These are phyloP conservation scores for Yamadazyma scolyti DNA, from an alignment of 805 yeast species.

Conservation along the genomic window DNA sequence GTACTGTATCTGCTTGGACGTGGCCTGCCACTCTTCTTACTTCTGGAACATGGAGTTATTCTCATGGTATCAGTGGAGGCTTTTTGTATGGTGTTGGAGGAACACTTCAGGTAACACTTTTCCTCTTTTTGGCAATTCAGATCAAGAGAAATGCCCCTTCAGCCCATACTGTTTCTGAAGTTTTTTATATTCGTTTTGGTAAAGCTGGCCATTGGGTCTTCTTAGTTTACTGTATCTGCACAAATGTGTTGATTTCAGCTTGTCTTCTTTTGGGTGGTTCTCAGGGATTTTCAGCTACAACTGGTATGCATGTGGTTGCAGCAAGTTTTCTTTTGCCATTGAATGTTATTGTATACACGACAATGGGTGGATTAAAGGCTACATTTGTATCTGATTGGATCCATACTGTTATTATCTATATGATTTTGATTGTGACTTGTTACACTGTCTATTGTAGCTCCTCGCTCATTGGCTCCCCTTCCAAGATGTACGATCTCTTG, in stretches of 20 bases:
- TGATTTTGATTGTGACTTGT: slow-evolving; percentile 16
- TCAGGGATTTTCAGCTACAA: slow-evolving; percentile 68
- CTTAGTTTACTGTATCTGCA: slow-evolving; percentile 19
- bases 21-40: slow-evolving; percentile 34
- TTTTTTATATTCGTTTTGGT: slow-evolving; percentile 23
- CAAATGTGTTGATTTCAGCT: slow-evolving; percentile 18
- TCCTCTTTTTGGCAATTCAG: slow-evolving; percentile 17
- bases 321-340: slow-evolving; percentile 21
- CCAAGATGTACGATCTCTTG: slow-evolving; percentile 21
- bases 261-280: slow-evolving; percentile 48
- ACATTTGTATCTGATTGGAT: slow-evolving; percentile 25
- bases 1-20: slow-evolving; percentile 47
- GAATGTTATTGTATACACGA: slow-evolving; percentile 20
- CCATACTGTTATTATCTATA: slow-evolving; percentile 20
- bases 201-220: slow-evolving; percentile 22
- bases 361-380: slow-evolving; percentile 23
- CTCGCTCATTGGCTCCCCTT: slow-evolving; percentile 20
- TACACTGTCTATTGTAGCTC: slow-evolving; percentile 16
- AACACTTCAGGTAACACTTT: slow-evolving; percentile 14
- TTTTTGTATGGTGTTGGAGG: slow-evolving; percentile 35
- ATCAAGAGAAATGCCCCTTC: slow-evolving; percentile 15
- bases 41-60: slow-evolving; percentile 34
- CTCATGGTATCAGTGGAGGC: slow-evolving; percentile 40
- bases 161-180: slow-evolving; percentile 17
- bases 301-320: slow-evolving; percentile 58